Evolutionary conservation across 2,329 filamentous ascomycete species (phyloP), one percentile per base, ranked within the genome.

Genomic region (Elsinoe australis): DNA sequence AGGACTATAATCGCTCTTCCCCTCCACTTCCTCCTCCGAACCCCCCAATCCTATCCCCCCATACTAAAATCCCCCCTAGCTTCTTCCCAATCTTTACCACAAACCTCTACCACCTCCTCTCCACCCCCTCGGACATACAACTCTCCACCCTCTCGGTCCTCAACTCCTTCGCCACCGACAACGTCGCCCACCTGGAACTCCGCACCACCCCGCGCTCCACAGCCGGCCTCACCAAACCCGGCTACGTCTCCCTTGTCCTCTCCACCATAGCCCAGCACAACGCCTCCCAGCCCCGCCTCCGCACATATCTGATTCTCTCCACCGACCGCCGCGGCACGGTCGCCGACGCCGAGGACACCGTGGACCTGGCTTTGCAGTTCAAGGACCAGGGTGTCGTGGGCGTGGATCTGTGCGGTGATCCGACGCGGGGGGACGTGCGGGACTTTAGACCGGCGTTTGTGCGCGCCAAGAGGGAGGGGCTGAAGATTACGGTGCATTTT

Each of bases 1-100:
- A n/a, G n/a, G n/a, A n/a, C n/a, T n/a, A n/a, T n/a, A n/a, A n/a
- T 46, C 53, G 49, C 19, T 41, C 19, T n/a, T 21, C 18, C 35
- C 34, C n/a, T 8, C 7, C 18, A n/a, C 14, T 18, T 7, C 34
- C 17, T 18, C 34, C 14, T n/a, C 10, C 7, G 17, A n/a, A 10
- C n/a, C 22, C 17, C 8, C 38, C 19, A 28, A 5, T 2, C 9
- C 38, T 8, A 14, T 8, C 12, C 7, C 12, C 31, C 12, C 15
- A 39, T 42, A 28, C 19, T 56, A 60, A 47, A n/a, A n/a, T n/a
- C n/a, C 47, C 56, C 42, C 32, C 54, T 35, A 83, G 83, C 32
- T 87, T 88, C 73, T 88, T 89, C 59, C 80, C 80, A 2, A 72
- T 88, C 12, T 90, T 90, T 67, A 82, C 80, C 19, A 81, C 75